Percentiles rank a stretch among this genome's conserved stretches.
Evolutionary conservation across 768 basidiomycete genomes (phyloP).

Genomic region (Cantharellus anzutake): DNA sequence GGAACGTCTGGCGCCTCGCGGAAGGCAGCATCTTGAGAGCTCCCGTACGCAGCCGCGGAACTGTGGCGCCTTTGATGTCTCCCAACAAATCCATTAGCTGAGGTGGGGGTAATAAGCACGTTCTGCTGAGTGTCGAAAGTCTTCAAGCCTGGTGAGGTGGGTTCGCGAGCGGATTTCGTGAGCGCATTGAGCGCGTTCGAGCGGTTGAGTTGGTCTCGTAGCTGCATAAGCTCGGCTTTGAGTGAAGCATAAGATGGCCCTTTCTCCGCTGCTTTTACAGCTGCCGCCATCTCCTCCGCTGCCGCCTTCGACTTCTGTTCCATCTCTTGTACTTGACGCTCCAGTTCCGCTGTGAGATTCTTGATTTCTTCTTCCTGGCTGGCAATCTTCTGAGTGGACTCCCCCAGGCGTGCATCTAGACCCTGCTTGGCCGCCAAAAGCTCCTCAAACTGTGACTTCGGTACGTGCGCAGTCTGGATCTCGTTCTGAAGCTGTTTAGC

Average conservation of each 20-base stretch:
- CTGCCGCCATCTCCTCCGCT: slow-evolving; percentile 36
- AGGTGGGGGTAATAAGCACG: slow-evolving; percentile 8
- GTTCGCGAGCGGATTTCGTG: slow-evolving; percentile 51
- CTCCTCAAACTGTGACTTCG: slow-evolving; percentile 51
- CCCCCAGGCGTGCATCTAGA: slow-evolving; percentile 63
- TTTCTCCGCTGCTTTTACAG: slow-evolving; percentile 53
- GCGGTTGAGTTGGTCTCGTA: slow-evolving; percentile 90
- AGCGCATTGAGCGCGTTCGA: slow-evolving; percentile 83
- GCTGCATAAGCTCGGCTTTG: slow-evolving; percentile 77
- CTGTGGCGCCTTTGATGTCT: slow-evolving; percentile 73
- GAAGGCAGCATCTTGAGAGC: background rate
- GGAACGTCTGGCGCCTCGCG: slow-evolving; percentile 12
- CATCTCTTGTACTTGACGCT: slow-evolving; percentile 50
- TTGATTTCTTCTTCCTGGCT: slow-evolving; percentile 78
- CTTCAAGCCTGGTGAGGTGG: slow-evolving; percentile 64
- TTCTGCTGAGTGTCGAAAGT: slow-evolving; percentile 20
- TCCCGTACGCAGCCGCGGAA: slow-evolving; percentile 51
- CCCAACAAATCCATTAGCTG: slow-evolving; percentile 11
- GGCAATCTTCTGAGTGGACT: slow-evolving; percentile 44
- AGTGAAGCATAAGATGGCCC: slow-evolving; percentile 71
- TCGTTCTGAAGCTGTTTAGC: slow-evolving; percentile 54
- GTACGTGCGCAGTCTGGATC: slow-evolving; percentile 49
- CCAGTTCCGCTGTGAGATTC: slow-evolving; percentile 60
- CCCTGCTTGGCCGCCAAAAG: slow-evolving; percentile 58
- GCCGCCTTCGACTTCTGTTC: slow-evolving; percentile 46